These are phyloP conservation scores for Didymella exigua DNA, from an alignment of 2,329 filamentous ascomycete genomes.

Conservation along the genomic window DNA sequence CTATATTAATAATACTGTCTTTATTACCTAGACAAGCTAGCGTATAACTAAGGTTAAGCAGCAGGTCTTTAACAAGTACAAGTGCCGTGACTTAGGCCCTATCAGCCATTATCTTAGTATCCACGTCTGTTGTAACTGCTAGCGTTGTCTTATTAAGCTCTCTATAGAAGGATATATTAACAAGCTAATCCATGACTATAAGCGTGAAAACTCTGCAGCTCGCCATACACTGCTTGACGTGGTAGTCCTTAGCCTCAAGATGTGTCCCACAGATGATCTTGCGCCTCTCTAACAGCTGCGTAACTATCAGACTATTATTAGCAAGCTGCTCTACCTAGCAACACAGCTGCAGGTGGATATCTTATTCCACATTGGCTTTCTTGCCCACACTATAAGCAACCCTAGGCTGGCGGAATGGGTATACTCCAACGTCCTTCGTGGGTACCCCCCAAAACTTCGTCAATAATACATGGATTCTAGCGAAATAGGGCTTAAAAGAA, in stretches of 20 bases:
- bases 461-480: no score
- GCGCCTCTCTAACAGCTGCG: background rate
- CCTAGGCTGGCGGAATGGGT: no score
- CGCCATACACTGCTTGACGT: background rate
- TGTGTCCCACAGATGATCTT: background rate
- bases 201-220: background rate
- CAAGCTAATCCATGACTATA: background rate
- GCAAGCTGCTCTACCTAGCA: background rate
- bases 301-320: background rate
- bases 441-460: no score
- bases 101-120: background rate
- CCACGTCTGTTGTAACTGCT: background rate
- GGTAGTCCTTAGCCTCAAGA: background rate
- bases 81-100: background rate
- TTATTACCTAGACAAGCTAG: background rate
- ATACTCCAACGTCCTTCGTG: no score
- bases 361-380: background rate
- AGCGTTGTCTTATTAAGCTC: background rate
- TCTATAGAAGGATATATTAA: background rate
- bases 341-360: background rate
- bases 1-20: background rate
- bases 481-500: no score
- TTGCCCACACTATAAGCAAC: background rate
- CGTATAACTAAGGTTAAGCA: background rate
- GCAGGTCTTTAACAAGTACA: background rate